Evolutionary conservation across 176 grass and related monocot species (phyloP).

Genomic region (Dactylis glomerata): DNA sequence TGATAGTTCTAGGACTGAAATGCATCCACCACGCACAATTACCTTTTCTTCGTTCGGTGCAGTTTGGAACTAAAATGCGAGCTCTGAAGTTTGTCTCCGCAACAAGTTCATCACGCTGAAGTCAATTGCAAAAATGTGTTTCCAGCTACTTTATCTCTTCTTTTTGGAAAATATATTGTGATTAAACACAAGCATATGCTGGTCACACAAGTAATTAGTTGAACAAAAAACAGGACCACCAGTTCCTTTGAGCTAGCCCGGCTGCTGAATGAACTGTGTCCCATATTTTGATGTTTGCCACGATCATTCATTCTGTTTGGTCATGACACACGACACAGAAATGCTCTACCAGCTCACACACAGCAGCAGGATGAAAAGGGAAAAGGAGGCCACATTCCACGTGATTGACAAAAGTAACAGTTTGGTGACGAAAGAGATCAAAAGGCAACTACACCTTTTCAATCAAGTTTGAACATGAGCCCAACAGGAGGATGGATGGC

Average conservation of each 20-base stretch:
- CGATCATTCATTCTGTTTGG: background rate
- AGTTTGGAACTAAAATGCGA: background rate
- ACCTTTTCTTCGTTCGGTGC: background rate
- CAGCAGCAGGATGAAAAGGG: background rate
- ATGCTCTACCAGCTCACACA: constrained; percentile 30
- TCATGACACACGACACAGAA: constrained; percentile 26
- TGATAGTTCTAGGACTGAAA: no score
- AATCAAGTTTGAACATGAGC: constrained; percentile 2
- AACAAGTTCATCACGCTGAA: background rate
- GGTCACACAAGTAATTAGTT: background rate
- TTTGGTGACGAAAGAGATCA: constrained; percentile 18
- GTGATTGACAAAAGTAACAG: constrained; percentile 31
- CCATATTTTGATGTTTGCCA: background rate
- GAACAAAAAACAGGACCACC: background rate
- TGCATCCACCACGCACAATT: no score
- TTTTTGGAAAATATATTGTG: background rate
- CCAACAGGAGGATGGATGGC: background rate
- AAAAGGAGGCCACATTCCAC: constrained; percentile 2
- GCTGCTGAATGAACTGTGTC: background rate
- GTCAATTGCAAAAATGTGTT: background rate
- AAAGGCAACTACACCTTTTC: constrained; percentile 8
- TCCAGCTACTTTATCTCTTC: background rate
- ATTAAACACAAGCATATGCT: background rate
- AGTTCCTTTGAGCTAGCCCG: background rate
- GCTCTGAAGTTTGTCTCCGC: constrained; percentile 2